These are phyloP conservation scores for Zygoascus flipseniorum DNA, from an alignment of 805 yeast species.

Conservation along the genomic window DNA sequence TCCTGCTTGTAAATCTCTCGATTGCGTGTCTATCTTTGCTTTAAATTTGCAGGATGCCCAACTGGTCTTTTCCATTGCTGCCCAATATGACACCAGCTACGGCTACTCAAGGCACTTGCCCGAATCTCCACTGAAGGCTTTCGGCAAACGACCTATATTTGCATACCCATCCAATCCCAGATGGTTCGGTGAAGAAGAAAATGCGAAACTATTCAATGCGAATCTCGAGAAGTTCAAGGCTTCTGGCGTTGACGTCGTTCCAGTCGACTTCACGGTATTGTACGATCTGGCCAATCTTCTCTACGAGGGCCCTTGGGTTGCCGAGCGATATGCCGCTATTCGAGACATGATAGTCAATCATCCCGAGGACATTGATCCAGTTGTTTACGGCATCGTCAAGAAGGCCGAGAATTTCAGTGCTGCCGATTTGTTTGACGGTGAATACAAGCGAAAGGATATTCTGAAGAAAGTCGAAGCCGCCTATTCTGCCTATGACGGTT, in stretches of 20 bases:
- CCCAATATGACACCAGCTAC: slow-evolving; percentile 63
- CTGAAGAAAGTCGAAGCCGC: slow-evolving; percentile 52
- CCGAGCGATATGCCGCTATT: slow-evolving; percentile 83
- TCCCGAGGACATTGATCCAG: slow-evolving; percentile 73
- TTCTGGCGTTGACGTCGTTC: slow-evolving; percentile 51
- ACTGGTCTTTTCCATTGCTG: slow-evolving; percentile 58
- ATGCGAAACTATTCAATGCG: slow-evolving; percentile 55
- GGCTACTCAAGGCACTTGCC: slow-evolving; percentile 79
- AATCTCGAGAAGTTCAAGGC: slow-evolving; percentile 49
- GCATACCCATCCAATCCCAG: slow-evolving; percentile 68
- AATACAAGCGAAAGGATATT: slow-evolving; percentile 78
- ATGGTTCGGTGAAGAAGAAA: slow-evolving; percentile 78
- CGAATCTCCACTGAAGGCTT: slow-evolving; percentile 49
- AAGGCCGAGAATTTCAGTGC: slow-evolving; percentile 76
- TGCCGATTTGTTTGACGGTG: slow-evolving; percentile 74
- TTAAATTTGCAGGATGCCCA: slow-evolving; percentile 79
- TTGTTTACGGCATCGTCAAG: slow-evolving; percentile 65
- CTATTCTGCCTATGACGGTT: slow-evolving; percentile 57
- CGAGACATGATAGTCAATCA: slow-evolving; percentile 63
- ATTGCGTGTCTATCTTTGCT: slow-evolving; percentile 83
- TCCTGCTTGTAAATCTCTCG: slow-evolving; percentile 93
- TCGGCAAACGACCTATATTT: slow-evolving; percentile 51
- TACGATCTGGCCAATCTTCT: slow-evolving; percentile 76
- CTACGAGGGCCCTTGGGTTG: slow-evolving; percentile 99
- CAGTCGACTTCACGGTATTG: slow-evolving; percentile 66